Conservation (phyloP, 257 asterid species). For the Schizonepeta tenuifolia region DNA sequence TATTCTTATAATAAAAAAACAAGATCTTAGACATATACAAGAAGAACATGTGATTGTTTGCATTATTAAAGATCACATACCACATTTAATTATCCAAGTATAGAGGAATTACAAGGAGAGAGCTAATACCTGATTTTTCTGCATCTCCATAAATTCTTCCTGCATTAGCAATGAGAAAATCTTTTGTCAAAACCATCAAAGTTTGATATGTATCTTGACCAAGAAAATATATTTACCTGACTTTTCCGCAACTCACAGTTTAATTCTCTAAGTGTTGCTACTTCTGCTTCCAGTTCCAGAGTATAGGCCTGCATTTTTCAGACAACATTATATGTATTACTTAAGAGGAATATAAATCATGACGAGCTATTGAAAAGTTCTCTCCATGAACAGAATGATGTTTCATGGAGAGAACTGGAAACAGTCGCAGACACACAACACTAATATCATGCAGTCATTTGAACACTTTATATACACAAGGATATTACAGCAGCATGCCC, state of each 20-base stretch:
- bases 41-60: constrained; percentile 14
- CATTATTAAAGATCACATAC: neutral
- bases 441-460: neutral
- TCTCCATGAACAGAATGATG: neutral
- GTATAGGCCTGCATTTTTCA: constrained; percentile 73
- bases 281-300: constrained; percentile 90
- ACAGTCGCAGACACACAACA: neutral
- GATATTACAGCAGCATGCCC: constrained; percentile 22
- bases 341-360: neutral
- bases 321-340: constrained; percentile 15
- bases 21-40: neutral
- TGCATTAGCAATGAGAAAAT: constrained; percentile 38
- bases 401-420: neutral
- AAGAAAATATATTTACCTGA: constrained; percentile 56
- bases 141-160: constrained; percentile 75
- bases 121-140: constrained; percentile 72
- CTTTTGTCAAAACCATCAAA: constrained; percentile 24
- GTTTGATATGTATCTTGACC: constrained; percentile 3
- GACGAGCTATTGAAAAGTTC: neutral
- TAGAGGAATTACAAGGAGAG: neutral
- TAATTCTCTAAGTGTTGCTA: constrained; percentile 72
- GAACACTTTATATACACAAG: neutral
- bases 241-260: constrained; percentile 74
- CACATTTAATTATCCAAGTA: neutral
- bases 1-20: neutral